A percentile compares a stretch with the other conserved stretches of the same genome.
phyloP scores from a whole-genome alignment of 2,329 filamentous ascomycete genomes.

The Botryosphaeria dothidea region DNA sequence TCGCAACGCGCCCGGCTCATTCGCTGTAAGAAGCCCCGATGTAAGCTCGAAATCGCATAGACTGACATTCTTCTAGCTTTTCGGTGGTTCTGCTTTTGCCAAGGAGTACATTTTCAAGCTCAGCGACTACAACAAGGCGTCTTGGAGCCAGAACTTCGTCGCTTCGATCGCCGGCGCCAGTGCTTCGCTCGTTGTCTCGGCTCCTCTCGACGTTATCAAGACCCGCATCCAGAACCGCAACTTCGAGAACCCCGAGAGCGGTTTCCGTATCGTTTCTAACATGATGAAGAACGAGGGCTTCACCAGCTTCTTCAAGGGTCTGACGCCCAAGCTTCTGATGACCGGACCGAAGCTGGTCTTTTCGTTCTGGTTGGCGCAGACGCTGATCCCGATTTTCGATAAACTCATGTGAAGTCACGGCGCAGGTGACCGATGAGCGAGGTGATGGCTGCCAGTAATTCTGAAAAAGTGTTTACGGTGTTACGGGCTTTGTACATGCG shows the following conservation, averaged over 20 bases:
- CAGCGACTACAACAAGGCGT: conserved; percentile 90
- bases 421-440: conserved; percentile 9
- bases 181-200: conserved; percentile 93
- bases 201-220: conserved; percentile 96
- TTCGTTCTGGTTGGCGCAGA: conserved; percentile 99
- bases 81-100: conserved; percentile 94
- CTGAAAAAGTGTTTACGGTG: conserved; percentile 18
- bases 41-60: neutral
- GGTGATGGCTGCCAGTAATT: neutral
- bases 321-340: conserved; percentile 97
- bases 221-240: conserved; percentile 98
- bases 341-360: conserved; percentile 98
- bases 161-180: conserved; percentile 94
- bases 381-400: conserved; percentile 90
- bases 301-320: conserved; percentile 92
- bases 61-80: conserved; percentile 62
- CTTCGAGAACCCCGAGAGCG: conserved; percentile 96
- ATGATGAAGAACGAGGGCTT: conserved; percentile 92
- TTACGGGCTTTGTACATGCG: conserved; percentile 19
- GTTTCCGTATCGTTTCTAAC: conserved; percentile 85
- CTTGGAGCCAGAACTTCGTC: conserved; percentile 95
- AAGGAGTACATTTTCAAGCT: conserved; percentile 95
- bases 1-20: conserved; percentile 93
- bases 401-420: conserved; percentile 53
- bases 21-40: conserved; percentile 66